phyloP scores from a whole-genome alignment of 2,329 filamentous ascomycete genomes.

The Fusarium udum region DNA sequence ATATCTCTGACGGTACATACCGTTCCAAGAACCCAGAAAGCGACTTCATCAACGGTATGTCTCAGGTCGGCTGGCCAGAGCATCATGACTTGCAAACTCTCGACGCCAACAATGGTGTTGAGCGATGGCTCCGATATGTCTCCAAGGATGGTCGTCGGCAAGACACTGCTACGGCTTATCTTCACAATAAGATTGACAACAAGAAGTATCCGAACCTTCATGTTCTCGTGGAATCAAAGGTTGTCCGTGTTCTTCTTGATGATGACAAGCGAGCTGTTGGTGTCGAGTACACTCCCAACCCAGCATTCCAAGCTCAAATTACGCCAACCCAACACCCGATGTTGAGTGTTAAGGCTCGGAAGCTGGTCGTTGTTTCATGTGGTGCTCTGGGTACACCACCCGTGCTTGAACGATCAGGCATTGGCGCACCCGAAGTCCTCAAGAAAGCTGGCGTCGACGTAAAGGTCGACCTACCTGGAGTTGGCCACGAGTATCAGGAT shows the following conservation, averaged over 20 bases:
- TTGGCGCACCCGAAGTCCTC: conserved; percentile 63
- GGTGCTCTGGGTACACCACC: conserved; percentile 63
- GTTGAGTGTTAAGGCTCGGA: conserved; percentile 41
- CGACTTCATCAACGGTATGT: conserved; percentile 60
- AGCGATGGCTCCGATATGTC: conserved; percentile 54
- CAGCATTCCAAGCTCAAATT: conserved; percentile 35
- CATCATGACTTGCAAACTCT: conserved; percentile 64
- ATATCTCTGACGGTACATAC: conserved; percentile 62
- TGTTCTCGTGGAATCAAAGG: conserved; percentile 65
- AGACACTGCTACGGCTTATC: conserved; percentile 64
- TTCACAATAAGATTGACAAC: conserved; percentile 45
- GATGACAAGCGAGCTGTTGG: conserved; percentile 64
- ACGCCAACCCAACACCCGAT: conserved; percentile 15
- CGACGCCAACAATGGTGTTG: conserved; percentile 48
- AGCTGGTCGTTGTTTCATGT: conserved; percentile 47
- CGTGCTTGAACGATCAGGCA: conserved; percentile 70
- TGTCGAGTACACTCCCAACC: conserved; percentile 64
- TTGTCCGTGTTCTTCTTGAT: conserved; percentile 63
- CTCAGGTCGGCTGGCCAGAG: conserved; percentile 59
- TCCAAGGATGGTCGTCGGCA: conserved; percentile 61
- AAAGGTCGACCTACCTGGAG: conserved; percentile 59
- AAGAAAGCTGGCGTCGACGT: conserved; percentile 57
- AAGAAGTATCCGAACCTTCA: conserved; percentile 65
- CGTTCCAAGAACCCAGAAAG: conserved; percentile 52
- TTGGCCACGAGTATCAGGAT: conserved; percentile 65